phyloP scores from a whole-genome alignment of 208 protist genomes.

The Leishmania turanica region DNA sequence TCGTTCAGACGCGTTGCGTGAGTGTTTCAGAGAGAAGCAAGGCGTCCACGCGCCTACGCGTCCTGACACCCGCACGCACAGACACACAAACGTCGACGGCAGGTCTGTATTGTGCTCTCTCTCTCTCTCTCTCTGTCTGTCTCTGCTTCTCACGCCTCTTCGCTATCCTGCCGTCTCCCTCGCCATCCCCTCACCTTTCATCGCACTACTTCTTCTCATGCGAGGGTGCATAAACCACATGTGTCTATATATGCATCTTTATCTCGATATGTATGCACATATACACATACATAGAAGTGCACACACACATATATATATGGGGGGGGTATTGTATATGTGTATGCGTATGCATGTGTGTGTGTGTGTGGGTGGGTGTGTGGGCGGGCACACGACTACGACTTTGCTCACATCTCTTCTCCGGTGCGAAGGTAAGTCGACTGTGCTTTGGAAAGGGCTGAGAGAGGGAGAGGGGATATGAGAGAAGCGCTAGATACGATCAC shows the following conservation, averaged over 20 bases:
- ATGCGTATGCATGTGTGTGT: no score
- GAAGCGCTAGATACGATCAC: not conserved
- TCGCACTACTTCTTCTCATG: not conserved
- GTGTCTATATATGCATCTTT: no score
- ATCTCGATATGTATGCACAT: no score
- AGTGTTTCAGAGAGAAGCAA: not conserved
- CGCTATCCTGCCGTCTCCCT: not conserved
- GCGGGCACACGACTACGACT: not conserved
- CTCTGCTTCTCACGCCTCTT: not conserved
- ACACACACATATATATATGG: no score
- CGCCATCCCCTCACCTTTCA: not conserved
- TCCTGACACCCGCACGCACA: not conserved
- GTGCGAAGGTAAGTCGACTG: not conserved
- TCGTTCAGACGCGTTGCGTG: not conserved
- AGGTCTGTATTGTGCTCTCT: not conserved
- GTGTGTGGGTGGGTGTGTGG: not conserved
- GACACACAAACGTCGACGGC: not conserved
- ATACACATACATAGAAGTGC: no score
- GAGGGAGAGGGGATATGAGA: not conserved
- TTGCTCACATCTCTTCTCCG: not conserved
- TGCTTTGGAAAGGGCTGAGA: not conserved
- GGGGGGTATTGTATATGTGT: not conserved
- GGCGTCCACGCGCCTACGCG: not conserved
- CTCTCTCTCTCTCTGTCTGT: not conserved
- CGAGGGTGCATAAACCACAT: no score